Evolutionary conservation across 208 protist species (phyloP), one percentile per base, ranked within the genome.

Genomic region (Angomonas desouzai): DNA sequence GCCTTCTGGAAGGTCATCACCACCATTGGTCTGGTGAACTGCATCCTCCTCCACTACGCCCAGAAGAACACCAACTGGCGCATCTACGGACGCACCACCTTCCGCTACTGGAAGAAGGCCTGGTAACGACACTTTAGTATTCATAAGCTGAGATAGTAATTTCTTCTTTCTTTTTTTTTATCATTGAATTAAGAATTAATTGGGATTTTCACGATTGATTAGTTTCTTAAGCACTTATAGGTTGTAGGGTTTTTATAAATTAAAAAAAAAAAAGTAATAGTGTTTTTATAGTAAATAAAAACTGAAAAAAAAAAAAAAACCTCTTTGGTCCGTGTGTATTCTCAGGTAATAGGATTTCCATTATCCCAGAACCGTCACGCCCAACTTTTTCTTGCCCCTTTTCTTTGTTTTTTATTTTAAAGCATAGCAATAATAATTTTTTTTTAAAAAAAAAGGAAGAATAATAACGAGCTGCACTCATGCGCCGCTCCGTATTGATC

Each of bases 61-160:
- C 88, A 94, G 80, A 91, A 91, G 74, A 89, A 94, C 71, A 89
- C 83, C 22, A 90, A 87, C 74, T 91, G 88, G 84, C 79, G 83
- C 48, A 94, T 94, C 68, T 94, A 90, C 73, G 81, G 85, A 30
- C 84, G 88, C 67, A 94, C 84, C 62, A 91, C 82, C 29, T 94
- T 91, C 85, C 81, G 88, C 70, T 94, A 94, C 74, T 94, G 88
- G 88, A 91, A 91, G 80, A 94, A 94, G 76, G 55, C 66, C 22
- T 91, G 84, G 83, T 94, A 94, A 77, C 32, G 23, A 55, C 6
- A 48, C 6, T 28, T 32, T 43, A 23, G n/a, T 36, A 30, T 7
- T 34, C 20, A 60, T n/a, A 49, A 33, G 34, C 43, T 1, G 34
- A 63, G 40, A 34, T 47, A 27, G 29, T 55, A 33, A 1, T 49